Conservation (phyloP, 225 moss, liverwort and hornwort genomes). For the Straminergon stramineum region DNA sequence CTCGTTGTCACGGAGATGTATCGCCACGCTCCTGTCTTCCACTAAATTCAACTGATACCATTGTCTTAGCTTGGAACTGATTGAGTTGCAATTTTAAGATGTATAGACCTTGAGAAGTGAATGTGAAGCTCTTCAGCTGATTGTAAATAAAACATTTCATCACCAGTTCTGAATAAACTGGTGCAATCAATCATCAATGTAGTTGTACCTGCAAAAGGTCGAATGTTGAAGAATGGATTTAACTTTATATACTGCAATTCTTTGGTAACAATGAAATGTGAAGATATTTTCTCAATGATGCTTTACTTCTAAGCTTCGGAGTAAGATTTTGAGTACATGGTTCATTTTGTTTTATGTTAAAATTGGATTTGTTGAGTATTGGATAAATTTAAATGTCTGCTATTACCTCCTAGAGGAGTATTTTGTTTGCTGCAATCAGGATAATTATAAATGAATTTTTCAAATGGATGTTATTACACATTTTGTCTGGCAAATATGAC, state of each 20-base stretch:
- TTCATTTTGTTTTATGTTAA: not conserved
- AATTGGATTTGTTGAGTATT: not conserved
- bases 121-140: not conserved
- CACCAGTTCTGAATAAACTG: not conserved
- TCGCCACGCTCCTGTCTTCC: constrained; percentile 21
- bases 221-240: not conserved
- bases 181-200: not conserved
- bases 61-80: not conserved
- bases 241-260: too few species aligned
- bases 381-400: not conserved
- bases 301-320: not conserved
- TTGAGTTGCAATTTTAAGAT: too few species aligned
- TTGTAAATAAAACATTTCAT: not conserved
- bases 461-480: not conserved
- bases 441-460: not conserved
- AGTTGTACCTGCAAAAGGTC: not conserved
- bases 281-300: not conserved
- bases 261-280: not conserved
- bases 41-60: not conserved
- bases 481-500: too few species aligned
- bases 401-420: not conserved
- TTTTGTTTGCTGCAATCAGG: not conserved
- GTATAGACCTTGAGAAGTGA: not conserved
- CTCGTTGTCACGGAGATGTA: constrained; percentile 18
- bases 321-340: fast-evolving